Evolutionary conservation across 2,329 filamentous ascomycete genomes (phyloP).

Genomic region (Stagonosporopsis vannaccii): DNA sequence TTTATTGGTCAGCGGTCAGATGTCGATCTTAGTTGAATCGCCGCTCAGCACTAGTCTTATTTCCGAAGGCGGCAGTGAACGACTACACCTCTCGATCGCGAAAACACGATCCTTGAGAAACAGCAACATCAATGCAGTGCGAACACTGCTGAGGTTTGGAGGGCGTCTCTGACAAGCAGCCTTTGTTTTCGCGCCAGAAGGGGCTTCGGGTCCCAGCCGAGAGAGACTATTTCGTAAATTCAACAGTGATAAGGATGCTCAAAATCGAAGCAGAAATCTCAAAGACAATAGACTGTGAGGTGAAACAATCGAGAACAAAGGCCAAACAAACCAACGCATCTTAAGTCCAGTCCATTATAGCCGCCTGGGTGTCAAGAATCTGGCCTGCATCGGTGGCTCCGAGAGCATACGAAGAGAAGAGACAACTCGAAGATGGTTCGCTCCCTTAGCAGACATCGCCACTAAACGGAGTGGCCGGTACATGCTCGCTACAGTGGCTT

Average conservation of each 20-base stretch:
- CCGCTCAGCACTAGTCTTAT: slow-evolving; percentile 18
- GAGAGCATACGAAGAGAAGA: background rate
- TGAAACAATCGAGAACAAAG: background rate
- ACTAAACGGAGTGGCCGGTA: background rate
- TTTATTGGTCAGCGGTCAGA: slow-evolving; percentile 5
- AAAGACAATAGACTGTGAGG: background rate
- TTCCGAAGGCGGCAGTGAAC: background rate
- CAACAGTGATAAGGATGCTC: background rate
- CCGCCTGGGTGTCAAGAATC: background rate
- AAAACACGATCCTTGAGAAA: background rate
- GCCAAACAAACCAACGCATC: background rate
- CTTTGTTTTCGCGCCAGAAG: background rate
- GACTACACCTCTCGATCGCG: background rate
- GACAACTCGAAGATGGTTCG: background rate
- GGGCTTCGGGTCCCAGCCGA: background rate
- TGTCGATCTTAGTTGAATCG: slow-evolving; percentile 1
- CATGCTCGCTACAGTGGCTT: background rate
- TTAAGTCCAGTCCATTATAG: background rate
- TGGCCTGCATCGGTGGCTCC: background rate
- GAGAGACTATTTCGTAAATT: background rate
- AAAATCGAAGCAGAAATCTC: background rate
- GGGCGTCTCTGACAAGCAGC: background rate
- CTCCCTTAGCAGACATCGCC: background rate
- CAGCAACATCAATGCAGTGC: background rate
- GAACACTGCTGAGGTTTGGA: background rate